Base-by-base conservation (phyloP, 805 yeast species). In the Kuraishia ogatae region DNA sequence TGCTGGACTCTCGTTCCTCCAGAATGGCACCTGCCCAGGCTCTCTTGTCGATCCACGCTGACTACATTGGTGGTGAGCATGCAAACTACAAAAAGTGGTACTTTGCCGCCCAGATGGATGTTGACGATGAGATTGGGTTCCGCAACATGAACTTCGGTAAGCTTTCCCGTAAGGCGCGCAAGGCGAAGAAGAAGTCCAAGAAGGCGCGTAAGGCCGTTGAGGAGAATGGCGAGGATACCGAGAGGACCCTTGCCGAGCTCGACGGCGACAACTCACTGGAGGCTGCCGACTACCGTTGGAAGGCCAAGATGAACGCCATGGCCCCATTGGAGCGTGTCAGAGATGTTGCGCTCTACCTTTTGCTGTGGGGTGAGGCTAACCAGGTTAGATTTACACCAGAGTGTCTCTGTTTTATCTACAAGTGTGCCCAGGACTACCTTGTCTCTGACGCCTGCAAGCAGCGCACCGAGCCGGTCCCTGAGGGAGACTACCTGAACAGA, bases 361-460 rank as follows among this genome's bases (percentile, higher is more conserved):
- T 88, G 64, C 72, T 86, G 62, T 88, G 96, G 96, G 96, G 96
- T 76, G 96, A 88, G 75, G 92, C 94, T 39, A 88, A 88, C 72
- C 94, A 88, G 76, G 96, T 93, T 57, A 87, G 99, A 73, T 94
- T 94, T 76, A 87, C 94, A 55, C 81, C 87, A 6, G 97, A 91
- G 78, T 80, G 87, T 74, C 75, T 94, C 59, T 89, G 97, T 81
- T 94, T 88, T 80, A 85, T 94, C 66, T 96, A 84, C 82, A 93
- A 96, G 78, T 89, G 96, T 71, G 97, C 97, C 56, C 80, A 80
- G 61, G 99, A 94, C 73, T 92, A 94, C 74, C 78, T 90, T 68
- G 74, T 81, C 59, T 89, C 97, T 55, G 96, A 96, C 54, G 84
- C 87, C 66, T 91, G 97, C 74, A 96, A 89, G 77, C 91, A 89